Percentiles rank a stretch among this genome's conserved stretches.
Conservation (phyloP, 2,329 filamentous ascomycete genomes). For the Juglanconis juglandina region DNA sequence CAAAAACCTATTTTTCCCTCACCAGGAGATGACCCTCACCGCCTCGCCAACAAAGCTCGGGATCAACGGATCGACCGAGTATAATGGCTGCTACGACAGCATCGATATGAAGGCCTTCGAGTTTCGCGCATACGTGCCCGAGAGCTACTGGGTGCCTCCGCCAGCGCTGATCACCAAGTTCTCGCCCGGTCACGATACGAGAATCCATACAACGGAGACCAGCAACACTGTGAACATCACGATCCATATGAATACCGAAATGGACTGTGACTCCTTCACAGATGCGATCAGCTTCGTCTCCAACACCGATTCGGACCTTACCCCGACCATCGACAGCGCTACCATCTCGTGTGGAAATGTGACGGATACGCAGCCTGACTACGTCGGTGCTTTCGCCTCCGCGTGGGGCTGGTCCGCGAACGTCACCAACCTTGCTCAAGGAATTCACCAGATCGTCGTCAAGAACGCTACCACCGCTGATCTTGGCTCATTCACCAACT, state of each 20-base stretch:
- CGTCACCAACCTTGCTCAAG: constrained; percentile 45
- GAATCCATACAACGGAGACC: constrained; percentile 47
- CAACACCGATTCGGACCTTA: constrained; percentile 36
- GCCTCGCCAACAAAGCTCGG: constrained; percentile 40
- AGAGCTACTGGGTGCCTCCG: constrained; percentile 45
- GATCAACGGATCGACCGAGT: constrained; percentile 41
- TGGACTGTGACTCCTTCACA: constrained; percentile 54
- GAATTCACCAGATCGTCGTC: constrained; percentile 55
- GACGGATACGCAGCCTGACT: constrained; percentile 25
- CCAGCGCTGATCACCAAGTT: constrained; percentile 57
- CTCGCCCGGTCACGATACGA: constrained; percentile 56
- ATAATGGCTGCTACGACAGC: constrained; percentile 52
- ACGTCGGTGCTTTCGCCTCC: constrained; percentile 49
- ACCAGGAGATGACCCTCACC: constrained; percentile 50
- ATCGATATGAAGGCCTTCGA: constrained; percentile 52
- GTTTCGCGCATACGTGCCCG: constrained; percentile 57
- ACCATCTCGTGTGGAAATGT: constrained; percentile 9
- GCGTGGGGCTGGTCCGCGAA: constrained; percentile 43
- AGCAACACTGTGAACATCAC: constrained; percentile 39
- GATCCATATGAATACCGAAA: constrained; percentile 52
- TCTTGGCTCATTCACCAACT: constrained; percentile 40
- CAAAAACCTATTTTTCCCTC: constrained; percentile 62
- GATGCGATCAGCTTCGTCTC: constrained; percentile 49
- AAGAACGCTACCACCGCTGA: constrained; percentile 47
- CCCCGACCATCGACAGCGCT: constrained; percentile 7